Base-by-base conservation (phyloP, 1,284 basidiomycete genomes). In the Irpex lacteus region DNA sequence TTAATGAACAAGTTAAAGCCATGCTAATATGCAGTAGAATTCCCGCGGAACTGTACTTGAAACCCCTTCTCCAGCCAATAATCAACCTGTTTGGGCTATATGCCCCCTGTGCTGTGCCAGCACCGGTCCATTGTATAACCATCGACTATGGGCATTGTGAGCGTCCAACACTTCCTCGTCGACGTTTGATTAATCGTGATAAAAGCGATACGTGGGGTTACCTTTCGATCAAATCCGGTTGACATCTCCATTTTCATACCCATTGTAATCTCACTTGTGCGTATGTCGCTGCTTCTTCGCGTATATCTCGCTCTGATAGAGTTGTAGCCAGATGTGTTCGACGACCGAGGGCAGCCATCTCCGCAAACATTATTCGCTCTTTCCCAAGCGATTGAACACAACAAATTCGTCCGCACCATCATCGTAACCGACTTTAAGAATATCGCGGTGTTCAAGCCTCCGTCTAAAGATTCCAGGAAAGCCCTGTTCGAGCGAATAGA, bases 381-480 rank as follows among this genome's bases (percentile, higher is more conserved):
- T 13, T 60, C n/a, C 26, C 9, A 19, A 15, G 44, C 59, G 19
- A 15, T 60, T 8, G 40, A 60, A 15, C 26, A 49, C 13, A 15
- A 40, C 44, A 49, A 18, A n/a, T 58, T 15, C 37, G 44, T 32
- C 15, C 8, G 15, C 8, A 19, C 59, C 49, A 36, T 61, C 50
- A 55, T 61, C 34, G 60, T 61, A n/a, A 57, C 60, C 32, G 50
- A 61, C 21, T 55, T 61, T 32, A 61, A 53, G 34, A 50, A 61
- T 37, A 57, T 47, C n/a, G 47, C 21, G 18, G 32, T 61, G 7
- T 61, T 61, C 38, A 11, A 56, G 13, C 55, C 60, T 32, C 18
- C 47, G 32, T 58, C 47, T 19, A 11, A 56, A 13, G 21, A 15
- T 26, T 9, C 55, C 2, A 19, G 7, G 6, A 13, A 34, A 34